A percentile compares a stretch with the other conserved stretches of the same genome.
Evolutionary conservation across 805 yeast species (phyloP).

Genomic region (Wickerhamomyces hampshirensis): DNA sequence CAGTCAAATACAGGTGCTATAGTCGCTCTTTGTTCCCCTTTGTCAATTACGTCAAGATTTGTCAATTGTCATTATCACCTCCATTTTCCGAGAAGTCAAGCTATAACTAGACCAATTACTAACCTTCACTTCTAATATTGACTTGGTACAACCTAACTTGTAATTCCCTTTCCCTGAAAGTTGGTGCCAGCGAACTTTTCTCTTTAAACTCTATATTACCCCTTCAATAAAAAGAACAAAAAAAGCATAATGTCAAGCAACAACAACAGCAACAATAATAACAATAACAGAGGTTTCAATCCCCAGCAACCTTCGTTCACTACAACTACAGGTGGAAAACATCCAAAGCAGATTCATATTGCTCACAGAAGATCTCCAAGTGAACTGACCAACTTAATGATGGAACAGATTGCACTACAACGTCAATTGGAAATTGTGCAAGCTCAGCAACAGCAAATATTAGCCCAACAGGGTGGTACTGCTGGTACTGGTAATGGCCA

Average conservation of each 20-base stretch:
- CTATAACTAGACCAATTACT: not conserved
- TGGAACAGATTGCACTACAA: conserved; percentile 83
- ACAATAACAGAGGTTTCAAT: conserved; percentile 11
- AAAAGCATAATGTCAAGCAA: conserved; percentile 7
- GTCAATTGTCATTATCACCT: not conserved
- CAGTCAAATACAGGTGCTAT: no score
- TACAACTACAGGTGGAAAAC: conserved; percentile 34
- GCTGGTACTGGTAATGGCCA: not conserved
- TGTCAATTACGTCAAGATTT: no score
- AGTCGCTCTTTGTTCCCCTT: not conserved
- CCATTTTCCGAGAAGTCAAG: not conserved
- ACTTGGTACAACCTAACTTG: no score
- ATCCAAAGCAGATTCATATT: conserved; percentile 69
- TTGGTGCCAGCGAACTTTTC: no score
- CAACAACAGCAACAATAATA: conserved; percentile 9
- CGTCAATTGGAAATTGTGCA: conserved; percentile 90
- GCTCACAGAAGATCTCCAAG: conserved; percentile 98
- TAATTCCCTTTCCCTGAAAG: no score
- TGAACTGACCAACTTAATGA: conserved; percentile 88
- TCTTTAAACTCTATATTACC: no score
- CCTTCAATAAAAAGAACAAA: no score
- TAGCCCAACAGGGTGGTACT: conserved; percentile 53
- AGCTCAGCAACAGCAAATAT: conserved; percentile 84
- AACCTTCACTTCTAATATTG: no score
- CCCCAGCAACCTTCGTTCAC: conserved; percentile 22